Percentiles rank a stretch among this genome's conserved stretches.
Conservation (phyloP, 164 flowering plant species). For the Litsea cubeba region DNA sequence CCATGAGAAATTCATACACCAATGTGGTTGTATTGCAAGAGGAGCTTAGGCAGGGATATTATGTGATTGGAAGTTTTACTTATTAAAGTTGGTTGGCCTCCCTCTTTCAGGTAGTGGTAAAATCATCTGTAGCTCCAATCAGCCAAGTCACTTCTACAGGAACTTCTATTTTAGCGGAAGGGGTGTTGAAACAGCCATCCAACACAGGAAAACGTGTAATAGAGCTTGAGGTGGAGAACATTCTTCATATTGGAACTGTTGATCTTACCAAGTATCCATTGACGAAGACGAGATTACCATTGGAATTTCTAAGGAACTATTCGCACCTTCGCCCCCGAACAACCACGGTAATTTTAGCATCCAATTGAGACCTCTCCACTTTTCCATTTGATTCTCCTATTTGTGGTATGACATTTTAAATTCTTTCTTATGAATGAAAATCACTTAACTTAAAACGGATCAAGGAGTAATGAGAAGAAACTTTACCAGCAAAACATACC, state of each 20-base stretch:
- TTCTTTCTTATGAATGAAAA: neutral
- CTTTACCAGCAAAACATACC: too few relatives aligned
- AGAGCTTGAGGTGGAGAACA: constrained; percentile 63
- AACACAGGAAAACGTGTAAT: constrained; percentile 40
- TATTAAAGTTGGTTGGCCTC: neutral
- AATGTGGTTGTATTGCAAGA: neutral
- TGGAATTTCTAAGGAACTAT: constrained; percentile 45
- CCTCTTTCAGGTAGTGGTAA: constrained; percentile 56
- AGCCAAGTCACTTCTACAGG: constrained; percentile 49
- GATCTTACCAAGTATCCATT: constrained; percentile 59
- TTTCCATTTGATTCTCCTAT: neutral
- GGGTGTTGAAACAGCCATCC: constrained; percentile 43
- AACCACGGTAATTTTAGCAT: constrained; percentile 50
- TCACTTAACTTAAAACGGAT: neutral
- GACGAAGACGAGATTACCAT: constrained; percentile 55
- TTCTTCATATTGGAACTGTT: constrained; percentile 70
- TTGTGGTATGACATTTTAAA: neutral
- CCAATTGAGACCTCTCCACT: neutral
- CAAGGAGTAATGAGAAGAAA: too few relatives aligned
- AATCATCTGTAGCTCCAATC: constrained; percentile 44
- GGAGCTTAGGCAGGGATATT: neutral
- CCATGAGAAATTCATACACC: neutral
- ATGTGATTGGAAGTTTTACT: neutral
- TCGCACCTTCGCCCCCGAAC: constrained; percentile 79
- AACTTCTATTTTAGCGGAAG: constrained; percentile 78